These are phyloP conservation scores for Gossypium anomalum DNA, from an alignment of 345 rosid genomes.

Conservation along the genomic window DNA sequence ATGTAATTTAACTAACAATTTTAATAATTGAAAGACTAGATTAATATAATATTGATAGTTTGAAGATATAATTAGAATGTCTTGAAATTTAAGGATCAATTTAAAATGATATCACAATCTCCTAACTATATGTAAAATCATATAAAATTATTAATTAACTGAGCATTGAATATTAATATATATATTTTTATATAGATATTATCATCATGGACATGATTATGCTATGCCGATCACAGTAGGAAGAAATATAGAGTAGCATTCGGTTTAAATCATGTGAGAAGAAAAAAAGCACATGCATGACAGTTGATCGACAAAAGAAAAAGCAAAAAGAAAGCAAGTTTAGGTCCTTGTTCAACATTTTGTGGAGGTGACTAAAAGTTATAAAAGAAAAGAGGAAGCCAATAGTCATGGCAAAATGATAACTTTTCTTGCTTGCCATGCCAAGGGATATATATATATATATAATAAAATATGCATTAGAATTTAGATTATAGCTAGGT, in stretches of 20 bases:
- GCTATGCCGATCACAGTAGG: background rate
- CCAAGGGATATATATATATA: background rate
- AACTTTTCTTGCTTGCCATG: background rate
- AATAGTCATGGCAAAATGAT: background rate
- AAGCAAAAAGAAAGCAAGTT: background rate
- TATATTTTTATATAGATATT: too few relatives aligned
- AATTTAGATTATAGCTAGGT: background rate
- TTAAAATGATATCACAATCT: too few relatives aligned
- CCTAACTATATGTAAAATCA: too few relatives aligned
- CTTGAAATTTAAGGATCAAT: too few relatives aligned
- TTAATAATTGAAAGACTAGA: too few relatives aligned
- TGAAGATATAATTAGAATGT: too few relatives aligned
- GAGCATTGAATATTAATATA: too few relatives aligned
- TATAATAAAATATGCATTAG: background rate
- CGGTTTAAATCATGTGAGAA: background rate
- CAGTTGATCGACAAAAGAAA: background rate
- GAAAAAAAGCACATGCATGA: background rate
- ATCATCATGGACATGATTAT: background rate
- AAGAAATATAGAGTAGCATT: background rate
- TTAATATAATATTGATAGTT: too few relatives aligned
- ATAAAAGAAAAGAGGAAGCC: background rate
- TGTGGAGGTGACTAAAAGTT: background rate
- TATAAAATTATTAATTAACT: too few relatives aligned
- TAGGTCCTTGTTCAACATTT: background rate
- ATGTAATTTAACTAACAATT: too few relatives aligned